Evolutionary conservation across 768 basidiomycete genomes (phyloP).

Genomic region (Pholiota microspora): DNA sequence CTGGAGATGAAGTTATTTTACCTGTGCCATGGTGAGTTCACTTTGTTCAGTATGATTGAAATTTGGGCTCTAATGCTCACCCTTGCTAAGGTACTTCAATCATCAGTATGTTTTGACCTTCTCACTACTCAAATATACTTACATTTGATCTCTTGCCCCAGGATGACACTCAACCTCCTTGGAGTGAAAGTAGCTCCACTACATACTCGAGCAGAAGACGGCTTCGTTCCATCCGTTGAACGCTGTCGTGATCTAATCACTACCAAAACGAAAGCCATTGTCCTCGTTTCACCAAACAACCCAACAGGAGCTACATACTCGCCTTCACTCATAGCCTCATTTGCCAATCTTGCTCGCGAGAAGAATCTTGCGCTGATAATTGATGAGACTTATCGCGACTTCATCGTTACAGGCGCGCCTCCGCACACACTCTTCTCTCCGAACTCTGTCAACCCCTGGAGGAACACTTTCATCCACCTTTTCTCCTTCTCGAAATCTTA

Average conservation of each 20-base stretch:
- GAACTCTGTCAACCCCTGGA: slow-evolving; percentile 49
- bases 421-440: slow-evolving; percentile 58
- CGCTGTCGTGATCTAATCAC: slow-evolving; percentile 54
- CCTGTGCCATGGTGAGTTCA: slow-evolving; percentile 67
- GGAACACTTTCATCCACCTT: slow-evolving; percentile 59
- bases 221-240: slow-evolving; percentile 59
- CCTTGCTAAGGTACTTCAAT: slow-evolving; percentile 57
- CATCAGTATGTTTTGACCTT: slow-evolving; percentile 42
- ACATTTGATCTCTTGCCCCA: slow-evolving; percentile 20
- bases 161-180: slow-evolving; percentile 68
- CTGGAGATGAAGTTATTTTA: slow-evolving; percentile 69
- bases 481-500: slow-evolving; percentile 84
- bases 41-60: too few relatives aligned
- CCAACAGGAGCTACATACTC: slow-evolving; percentile 78
- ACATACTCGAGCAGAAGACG: slow-evolving; percentile 43
- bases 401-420: slow-evolving; percentile 45
- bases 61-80: background rate
- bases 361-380: slow-evolving; percentile 64
- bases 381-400: slow-evolving; percentile 92
- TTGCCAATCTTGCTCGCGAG: slow-evolving; percentile 55
- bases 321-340: slow-evolving; percentile 51
- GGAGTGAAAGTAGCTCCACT: slow-evolving; percentile 59
- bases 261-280: slow-evolving; percentile 61
- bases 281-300: slow-evolving; percentile 77
- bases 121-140: background rate